Percentiles rank a stretch among this genome's conserved stretches.
phyloP scores from a whole-genome alignment of 345 rosid genomes.

The Noccaea bulbosa region DNA sequence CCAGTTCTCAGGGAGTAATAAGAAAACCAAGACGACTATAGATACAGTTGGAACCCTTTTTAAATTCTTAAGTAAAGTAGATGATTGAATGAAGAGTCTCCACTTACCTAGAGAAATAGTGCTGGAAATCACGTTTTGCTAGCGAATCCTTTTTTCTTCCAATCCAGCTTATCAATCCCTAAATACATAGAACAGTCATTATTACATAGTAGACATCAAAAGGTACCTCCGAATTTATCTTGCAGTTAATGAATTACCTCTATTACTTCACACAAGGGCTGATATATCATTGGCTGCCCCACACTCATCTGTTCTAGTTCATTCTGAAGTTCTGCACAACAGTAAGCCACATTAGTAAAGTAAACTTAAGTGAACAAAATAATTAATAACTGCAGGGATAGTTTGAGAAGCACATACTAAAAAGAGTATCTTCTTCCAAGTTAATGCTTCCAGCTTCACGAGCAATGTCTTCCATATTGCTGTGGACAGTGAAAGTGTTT shows the following conservation, averaged over 20 bases:
- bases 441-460: constrained; percentile 93
- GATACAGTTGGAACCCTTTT: too few relatives aligned
- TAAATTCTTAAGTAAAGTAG: too few relatives aligned
- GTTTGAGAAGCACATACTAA: constrained; percentile 55
- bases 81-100: constrained; percentile 5
- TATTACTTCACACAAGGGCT: constrained; percentile 72
- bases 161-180: constrained; percentile 81
- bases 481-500: constrained; percentile 42
- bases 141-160: constrained; percentile 58
- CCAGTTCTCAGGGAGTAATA: too few relatives aligned
- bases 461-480: constrained; percentile 93
- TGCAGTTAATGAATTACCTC: constrained; percentile 52
- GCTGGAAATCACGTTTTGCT: constrained; percentile 77
- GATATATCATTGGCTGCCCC: constrained; percentile 57
- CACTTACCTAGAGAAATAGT: constrained; percentile 67
- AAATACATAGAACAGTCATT: constrained; percentile 31
- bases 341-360: constrained; percentile 24
- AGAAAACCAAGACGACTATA: too few relatives aligned
- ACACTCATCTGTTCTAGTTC: constrained; percentile 64
- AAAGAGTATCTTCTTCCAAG: constrained; percentile 75
- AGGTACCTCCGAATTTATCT: constrained; percentile 7
- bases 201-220: constrained; percentile 12
- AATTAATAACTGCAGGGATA: constrained; percentile 35
- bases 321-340: constrained; percentile 63
- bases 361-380: constrained; percentile 25